These are phyloP conservation scores for Monilinia fructigena DNA, from an alignment of 2,329 filamentous ascomycete genomes.

Conservation along the genomic window DNA sequence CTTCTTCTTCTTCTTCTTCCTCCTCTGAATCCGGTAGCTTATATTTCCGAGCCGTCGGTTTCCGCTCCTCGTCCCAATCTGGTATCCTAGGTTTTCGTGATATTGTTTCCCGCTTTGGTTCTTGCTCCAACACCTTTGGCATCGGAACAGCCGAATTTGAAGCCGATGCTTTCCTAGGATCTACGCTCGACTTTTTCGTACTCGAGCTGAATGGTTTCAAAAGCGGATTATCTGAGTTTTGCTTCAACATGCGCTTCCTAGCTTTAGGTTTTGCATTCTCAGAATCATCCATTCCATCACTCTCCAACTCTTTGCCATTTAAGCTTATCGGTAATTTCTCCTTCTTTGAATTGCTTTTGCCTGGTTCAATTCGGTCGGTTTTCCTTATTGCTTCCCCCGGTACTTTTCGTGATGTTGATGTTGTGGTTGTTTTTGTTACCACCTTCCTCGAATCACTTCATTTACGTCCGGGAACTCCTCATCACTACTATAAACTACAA, in stretches of 20 bases:
- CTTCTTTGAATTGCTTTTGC: constrained; percentile 2
- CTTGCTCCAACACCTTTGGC: constrained; percentile 11
- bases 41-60: background rate
- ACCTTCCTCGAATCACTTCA: constrained; percentile 22
- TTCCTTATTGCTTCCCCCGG: background rate
- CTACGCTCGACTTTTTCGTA: background rate
- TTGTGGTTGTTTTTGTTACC: background rate
- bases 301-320: constrained; percentile 13
- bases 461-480: constrained; percentile 32
- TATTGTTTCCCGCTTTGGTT: background rate
- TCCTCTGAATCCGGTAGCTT: constrained; percentile 3
- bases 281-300: constrained; percentile 4
- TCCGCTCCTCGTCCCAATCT: background rate
- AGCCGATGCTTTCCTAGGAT: background rate
- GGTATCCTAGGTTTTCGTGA: background rate
- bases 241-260: constrained; percentile 33
- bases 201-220: constrained; percentile 28
- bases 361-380: background rate
- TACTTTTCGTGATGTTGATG: constrained; percentile 5
- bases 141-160: background rate
- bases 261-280: constrained; percentile 26
- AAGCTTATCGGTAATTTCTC: background rate
- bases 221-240: constrained; percentile 32
- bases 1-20: constrained; percentile 7
- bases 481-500: constrained; percentile 31